A percentile compares a stretch with the other conserved stretches of the same genome.
phyloP scores from a whole-genome alignment of 1,139 yeast species.

The Blastobotrys malaysiensis region DNA sequence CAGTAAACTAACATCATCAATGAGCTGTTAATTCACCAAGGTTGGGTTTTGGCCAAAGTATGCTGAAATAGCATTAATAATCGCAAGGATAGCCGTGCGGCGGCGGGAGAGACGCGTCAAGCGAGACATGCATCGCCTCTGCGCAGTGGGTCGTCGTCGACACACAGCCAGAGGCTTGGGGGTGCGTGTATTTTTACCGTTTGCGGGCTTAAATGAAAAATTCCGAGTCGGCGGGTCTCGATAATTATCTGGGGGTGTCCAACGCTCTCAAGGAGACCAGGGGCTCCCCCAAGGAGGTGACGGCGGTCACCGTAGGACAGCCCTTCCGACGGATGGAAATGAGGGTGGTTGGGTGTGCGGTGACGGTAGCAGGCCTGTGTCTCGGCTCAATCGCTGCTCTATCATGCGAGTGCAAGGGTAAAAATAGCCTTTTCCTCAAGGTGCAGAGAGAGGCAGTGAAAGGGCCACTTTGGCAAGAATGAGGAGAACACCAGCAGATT shows the following conservation, averaged over 20 bases:
- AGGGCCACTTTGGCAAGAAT: no score
- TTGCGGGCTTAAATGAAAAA: neutral
- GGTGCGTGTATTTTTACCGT: neutral
- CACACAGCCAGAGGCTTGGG: neutral
- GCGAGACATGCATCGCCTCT: neutral
- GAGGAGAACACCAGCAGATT: no score
- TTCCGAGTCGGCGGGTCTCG: neutral
- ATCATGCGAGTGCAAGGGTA: neutral
- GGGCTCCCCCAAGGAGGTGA: no score
- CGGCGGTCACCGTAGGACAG: no score
- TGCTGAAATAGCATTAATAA: neutral
- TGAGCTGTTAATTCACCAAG: neutral
- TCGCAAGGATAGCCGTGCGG: neutral
- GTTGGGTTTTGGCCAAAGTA: no score
- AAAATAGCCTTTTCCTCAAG: neutral
- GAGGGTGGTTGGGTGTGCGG: neutral
- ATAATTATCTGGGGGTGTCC: neutral
- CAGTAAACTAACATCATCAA: neutral
- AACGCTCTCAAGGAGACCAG: no score
- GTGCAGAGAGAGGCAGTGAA: neutral
- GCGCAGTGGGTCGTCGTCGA: conserved; percentile 1
- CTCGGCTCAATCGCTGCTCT: neutral
- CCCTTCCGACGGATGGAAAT: neutral
- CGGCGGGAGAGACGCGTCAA: neutral
- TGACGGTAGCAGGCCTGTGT: neutral